phyloP scores from a whole-genome alignment of 2,329 filamentous ascomycete species.

The Basipetospora chlamydospora region DNA sequence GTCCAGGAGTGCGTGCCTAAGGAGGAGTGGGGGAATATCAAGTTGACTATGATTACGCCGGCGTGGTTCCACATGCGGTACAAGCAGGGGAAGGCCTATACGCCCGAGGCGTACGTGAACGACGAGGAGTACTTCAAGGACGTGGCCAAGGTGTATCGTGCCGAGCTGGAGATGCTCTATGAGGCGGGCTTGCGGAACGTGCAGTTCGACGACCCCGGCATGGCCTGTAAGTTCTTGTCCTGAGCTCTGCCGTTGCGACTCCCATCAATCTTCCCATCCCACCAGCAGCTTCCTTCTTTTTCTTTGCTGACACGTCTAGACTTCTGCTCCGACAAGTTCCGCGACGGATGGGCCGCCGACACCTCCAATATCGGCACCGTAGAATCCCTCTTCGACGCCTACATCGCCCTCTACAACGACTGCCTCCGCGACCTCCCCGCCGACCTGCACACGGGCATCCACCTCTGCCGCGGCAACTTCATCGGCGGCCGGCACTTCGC shows the following conservation, averaged over 20 bases:
- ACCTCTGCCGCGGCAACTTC: conserved; percentile 59
- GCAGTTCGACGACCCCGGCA: conserved; percentile 53
- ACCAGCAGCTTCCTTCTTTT: too few species aligned
- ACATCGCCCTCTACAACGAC: conserved; percentile 66
- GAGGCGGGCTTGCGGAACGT: conserved; percentile 48
- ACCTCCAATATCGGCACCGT: conserved; percentile 46
- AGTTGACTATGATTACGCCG: conserved; percentile 39
- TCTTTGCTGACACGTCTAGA: too few species aligned
- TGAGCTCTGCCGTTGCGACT: background rate
- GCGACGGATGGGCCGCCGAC: conserved; percentile 54
- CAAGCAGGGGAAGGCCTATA: conserved; percentile 14
- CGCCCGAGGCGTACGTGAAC: conserved; percentile 12
- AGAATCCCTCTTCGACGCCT: conserved; percentile 56
- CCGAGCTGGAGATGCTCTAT: conserved; percentile 46
- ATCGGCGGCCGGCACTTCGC: conserved; percentile 51
- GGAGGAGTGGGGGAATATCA: conserved; percentile 34
- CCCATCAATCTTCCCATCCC: background rate
- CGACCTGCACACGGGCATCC: conserved; percentile 64
- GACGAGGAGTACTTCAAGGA: conserved; percentile 46
- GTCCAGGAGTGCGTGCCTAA: conserved; percentile 30
- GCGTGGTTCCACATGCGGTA: conserved; percentile 20
- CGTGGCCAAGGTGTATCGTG: conserved; percentile 50
- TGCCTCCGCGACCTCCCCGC: conserved; percentile 45
- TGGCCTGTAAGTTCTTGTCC: conserved; percentile 39
- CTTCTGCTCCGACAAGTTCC: conserved; percentile 61